Evolutionary conservation across 768 basidiomycete genomes (phyloP), one percentile per base, ranked within the genome.

Genomic region (Boletus rubescentipes): DNA sequence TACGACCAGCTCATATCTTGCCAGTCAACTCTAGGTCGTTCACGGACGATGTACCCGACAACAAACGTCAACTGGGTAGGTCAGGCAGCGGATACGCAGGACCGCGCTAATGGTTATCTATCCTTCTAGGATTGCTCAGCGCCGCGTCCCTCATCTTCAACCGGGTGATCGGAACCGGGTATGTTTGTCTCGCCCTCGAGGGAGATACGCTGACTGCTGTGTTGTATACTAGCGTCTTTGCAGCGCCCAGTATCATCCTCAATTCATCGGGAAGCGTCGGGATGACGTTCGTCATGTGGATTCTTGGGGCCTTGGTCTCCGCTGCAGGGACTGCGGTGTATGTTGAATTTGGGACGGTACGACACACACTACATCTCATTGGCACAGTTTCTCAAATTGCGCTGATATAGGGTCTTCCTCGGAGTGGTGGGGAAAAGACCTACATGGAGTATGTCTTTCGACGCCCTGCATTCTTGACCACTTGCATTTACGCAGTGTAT

Each of bases 91-190:
- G 52, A 15, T 40, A 48, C 36, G 39, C 34, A 47, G 46, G 23
- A 30, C 23, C 10, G 18, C 23, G 18, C 30, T 46, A 3, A 61
- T 39, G 11, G 1, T 1, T 2, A 20, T 51, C 11, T 2, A 14
- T 51, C 31, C 39, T 53, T 21, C 18, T 29, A 66, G 64, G 65
- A 11, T 38, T 67, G 18, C 46, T 78, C 41, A 86, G 82, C 54
- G 81, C 84, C 4, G 68, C 81, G 3, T 84, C 81, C 58, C 79
- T 90, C 39, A 84, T 90, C 35, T 87, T 89, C 73, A 90, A 90
- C 62, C 79, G 84, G 29, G 77, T 87, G n/a, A 85, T 89, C 30
- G 87, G 87, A 18, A 83, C 86, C 18, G 86, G 87, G 87, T 85
- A 53, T 30, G 72, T 40, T 30, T n/a, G 16, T 15, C 21, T 37